Evolutionary conservation across 495 filamentous ascomycete genomes (phyloP).

Genomic region (Aspergillus conjunctus): DNA sequence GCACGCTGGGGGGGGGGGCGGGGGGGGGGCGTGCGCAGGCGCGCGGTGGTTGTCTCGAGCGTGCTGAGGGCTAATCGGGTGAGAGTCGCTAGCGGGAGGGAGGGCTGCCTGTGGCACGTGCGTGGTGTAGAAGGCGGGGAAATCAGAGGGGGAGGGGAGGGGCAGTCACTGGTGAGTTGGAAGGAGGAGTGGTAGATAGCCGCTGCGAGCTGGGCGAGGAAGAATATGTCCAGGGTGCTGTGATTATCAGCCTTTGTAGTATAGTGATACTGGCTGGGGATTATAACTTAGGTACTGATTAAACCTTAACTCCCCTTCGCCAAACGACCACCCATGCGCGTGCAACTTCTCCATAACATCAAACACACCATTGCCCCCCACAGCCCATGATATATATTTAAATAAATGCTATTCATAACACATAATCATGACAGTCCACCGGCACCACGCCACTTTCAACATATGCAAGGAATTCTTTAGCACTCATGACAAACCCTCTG

Average conservation of each 20-base stretch:
- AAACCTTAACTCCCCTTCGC: slow-evolving; percentile 27
- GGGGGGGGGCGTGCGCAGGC: slow-evolving; percentile 22
- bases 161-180: slow-evolving; percentile 29
- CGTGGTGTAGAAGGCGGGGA: slow-evolving; percentile 7
- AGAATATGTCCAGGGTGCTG: slow-evolving; percentile 31
- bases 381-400: slow-evolving; percentile 27
- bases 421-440: slow-evolving; percentile 25
- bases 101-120: slow-evolving; percentile 23
- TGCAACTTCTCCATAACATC: slow-evolving; percentile 29
- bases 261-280: slow-evolving; percentile 6
- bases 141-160: neutral
- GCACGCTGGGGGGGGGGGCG: slow-evolving; percentile 25
- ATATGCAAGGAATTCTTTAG: slow-evolving; percentile 25
- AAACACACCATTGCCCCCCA: slow-evolving; percentile 26
- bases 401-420: slow-evolving; percentile 28
- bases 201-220: slow-evolving; percentile 30
- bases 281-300: slow-evolving; percentile 23
- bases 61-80: slow-evolving; percentile 28
- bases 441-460: slow-evolving; percentile 24
- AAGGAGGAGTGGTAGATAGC: slow-evolving; percentile 28
- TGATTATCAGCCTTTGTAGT: slow-evolving; percentile 19
- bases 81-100: slow-evolving; percentile 23
- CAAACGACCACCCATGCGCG: slow-evolving; percentile 27
- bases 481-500: slow-evolving; percentile 17
- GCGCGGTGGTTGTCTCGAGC: slow-evolving; percentile 27